A percentile compares a stretch with the other conserved stretches of the same genome.
phyloP scores from a whole-genome alignment of 495 filamentous ascomycete species.

The Lasiosphaeria miniovina region DNA sequence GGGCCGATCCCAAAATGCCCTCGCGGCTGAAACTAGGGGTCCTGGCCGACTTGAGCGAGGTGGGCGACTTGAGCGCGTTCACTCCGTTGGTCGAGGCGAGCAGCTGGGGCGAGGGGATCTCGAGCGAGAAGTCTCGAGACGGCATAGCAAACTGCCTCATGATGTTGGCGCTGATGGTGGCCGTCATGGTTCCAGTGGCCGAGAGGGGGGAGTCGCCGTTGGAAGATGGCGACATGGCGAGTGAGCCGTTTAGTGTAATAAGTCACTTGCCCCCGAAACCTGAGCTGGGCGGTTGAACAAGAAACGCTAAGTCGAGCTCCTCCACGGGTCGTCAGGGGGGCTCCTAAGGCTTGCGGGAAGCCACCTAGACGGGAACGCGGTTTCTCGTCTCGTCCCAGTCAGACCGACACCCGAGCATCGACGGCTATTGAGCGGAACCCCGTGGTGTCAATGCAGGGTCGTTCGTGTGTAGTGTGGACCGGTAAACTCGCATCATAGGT shows the following conservation, averaged over 20 bases:
- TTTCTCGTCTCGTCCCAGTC: conserved; percentile 10
- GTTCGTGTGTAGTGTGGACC: conserved; percentile 3
- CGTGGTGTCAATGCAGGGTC: conserved; percentile 9
- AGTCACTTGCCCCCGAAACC: background rate
- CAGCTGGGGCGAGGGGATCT: conserved; percentile 43
- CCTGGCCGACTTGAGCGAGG: conserved; percentile 43
- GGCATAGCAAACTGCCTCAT: conserved; percentile 44
- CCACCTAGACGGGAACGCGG: background rate
- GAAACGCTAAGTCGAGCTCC: too few species aligned
- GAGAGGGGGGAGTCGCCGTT: conserved; percentile 51
- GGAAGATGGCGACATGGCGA: conserved; percentile 48
- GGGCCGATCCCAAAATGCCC: conserved; percentile 56
- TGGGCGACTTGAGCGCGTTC: conserved; percentile 50
- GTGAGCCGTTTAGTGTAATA: background rate
- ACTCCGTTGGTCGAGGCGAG: conserved; percentile 39
- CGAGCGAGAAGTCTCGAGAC: conserved; percentile 48
- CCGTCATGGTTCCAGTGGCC: conserved; percentile 35
- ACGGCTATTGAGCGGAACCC: conserved; percentile 11
- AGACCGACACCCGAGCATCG: conserved; percentile 8
- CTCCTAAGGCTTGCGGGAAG: background rate
- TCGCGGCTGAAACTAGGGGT: conserved; percentile 52
- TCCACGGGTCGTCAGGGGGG: too few species aligned
- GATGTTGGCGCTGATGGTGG: conserved; percentile 28
- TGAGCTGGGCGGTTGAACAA: too few species aligned
- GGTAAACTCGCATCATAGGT: conserved; percentile 26